These are phyloP conservation scores for Pholiota adiposa DNA, from an alignment of 1,284 basidiomycete species.

Conservation along the genomic window DNA sequence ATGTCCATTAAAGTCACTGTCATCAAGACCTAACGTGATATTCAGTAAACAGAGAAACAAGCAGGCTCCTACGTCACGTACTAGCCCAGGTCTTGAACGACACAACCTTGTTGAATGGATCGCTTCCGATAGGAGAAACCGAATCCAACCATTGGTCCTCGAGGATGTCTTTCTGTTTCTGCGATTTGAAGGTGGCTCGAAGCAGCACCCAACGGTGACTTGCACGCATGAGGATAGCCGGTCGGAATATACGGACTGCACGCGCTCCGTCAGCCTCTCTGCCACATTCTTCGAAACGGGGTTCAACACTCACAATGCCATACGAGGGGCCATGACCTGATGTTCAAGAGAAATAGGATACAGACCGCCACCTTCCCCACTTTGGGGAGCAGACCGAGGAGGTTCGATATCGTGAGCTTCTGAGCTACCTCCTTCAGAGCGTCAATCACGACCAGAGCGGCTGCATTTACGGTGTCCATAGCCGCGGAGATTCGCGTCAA, in stretches of 20 bases:
- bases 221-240: slow-evolving; percentile 45
- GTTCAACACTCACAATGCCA: slow-evolving; percentile 70
- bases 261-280: slow-evolving; percentile 3
- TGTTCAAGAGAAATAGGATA: slow-evolving; percentile 51
- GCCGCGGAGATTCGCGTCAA: not conserved
- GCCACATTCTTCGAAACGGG: not conserved
- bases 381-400: slow-evolving; percentile 21
- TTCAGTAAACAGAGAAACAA: not conserved
- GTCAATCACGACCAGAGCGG: not conserved
- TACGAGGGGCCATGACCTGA: slow-evolving; percentile 59
- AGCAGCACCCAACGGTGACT: slow-evolving; percentile 40
- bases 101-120: slow-evolving; percentile 53
- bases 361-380: slow-evolving; percentile 37
- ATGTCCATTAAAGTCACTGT: slow-evolving; percentile 73
- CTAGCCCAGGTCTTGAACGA: slow-evolving; percentile 58
- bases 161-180: slow-evolving; percentile 38
- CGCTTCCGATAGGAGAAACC: slow-evolving; percentile 56
- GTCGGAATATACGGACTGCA: slow-evolving; percentile 62
- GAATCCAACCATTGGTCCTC: slow-evolving; percentile 47
- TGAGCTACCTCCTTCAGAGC: slow-evolving; percentile 7
- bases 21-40: slow-evolving; percentile 56
- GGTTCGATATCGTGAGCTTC: slow-evolving; percentile 15
- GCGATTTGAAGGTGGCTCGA: slow-evolving; percentile 47
- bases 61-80: slow-evolving; percentile 37
- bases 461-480: not conserved